These are phyloP conservation scores for Trypanosoma congolense DNA, from an alignment of 208 protist species.

Conservation along the genomic window DNA sequence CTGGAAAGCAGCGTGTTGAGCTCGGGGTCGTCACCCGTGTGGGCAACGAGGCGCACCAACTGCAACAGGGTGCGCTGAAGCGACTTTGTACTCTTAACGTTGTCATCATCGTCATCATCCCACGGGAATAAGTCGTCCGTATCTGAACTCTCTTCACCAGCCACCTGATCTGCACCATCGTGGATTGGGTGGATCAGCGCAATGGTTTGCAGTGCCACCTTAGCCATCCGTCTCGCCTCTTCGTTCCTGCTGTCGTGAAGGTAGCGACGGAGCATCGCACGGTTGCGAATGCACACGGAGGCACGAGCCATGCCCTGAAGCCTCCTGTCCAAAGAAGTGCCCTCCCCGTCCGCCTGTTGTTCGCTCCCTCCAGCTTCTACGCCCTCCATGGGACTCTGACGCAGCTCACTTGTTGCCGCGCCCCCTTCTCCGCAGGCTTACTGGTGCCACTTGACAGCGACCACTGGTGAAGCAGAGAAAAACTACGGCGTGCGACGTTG, in stretches of 20 bases:
- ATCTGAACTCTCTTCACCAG: neutral
- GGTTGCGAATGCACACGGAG: conserved; percentile 44
- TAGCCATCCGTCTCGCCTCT: conserved; percentile 29
- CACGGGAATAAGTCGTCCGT: no score
- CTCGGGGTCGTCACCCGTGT: conserved; percentile 17
- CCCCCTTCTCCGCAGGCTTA: no score
- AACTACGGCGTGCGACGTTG: conserved; percentile 35
- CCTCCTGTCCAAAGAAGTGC: no score
- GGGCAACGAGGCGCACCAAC: conserved; percentile 17
- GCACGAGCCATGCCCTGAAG: conserved; percentile 38
- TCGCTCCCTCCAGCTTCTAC: no score
- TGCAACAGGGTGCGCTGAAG: conserved; percentile 12
- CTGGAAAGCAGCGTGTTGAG: conserved; percentile 11
- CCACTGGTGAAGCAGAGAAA: conserved; percentile 44
- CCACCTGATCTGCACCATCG: neutral
- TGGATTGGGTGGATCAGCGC: conserved; percentile 6
- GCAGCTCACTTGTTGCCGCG: no score
- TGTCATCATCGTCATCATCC: neutral
- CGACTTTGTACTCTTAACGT: neutral
- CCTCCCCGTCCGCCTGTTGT: no score
- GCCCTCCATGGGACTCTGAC: no score
- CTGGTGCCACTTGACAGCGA: conserved; percentile 6
- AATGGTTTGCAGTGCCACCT: conserved; percentile 14
- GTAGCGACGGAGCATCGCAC: conserved; percentile 38
- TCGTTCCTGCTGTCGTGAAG: conserved; percentile 28